Percentiles rank a stretch among this genome's conserved stretches.
Conservation (phyloP, 805 yeast species). For the Wickerhamomyces bisporus region DNA sequence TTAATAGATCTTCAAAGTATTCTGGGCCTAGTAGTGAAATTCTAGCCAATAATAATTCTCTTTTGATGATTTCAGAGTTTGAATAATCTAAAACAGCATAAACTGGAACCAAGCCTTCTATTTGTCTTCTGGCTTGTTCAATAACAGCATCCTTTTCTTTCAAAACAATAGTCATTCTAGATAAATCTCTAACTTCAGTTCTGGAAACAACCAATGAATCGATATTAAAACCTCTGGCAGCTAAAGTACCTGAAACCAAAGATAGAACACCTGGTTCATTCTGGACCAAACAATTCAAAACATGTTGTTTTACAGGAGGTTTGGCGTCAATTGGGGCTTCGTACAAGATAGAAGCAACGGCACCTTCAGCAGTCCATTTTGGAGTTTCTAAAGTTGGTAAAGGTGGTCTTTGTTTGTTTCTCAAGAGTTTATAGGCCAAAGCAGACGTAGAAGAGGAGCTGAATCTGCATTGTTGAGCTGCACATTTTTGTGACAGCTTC, state of each 20-base stretch:
- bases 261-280: conserved; percentile 98
- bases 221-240: conserved; percentile 97
- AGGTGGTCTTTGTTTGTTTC: conserved; percentile 82
- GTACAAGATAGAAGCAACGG: conserved; percentile 90
- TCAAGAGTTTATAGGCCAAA: conserved; percentile 84
- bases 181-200: conserved; percentile 91
- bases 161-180: conserved; percentile 94
- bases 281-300: conserved; percentile 93
- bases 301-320: conserved; percentile 76
- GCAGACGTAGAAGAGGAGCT: conserved; percentile 80
- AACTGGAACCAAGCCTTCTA: conserved; percentile 96
- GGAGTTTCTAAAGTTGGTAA: conserved; percentile 93
- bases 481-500: neutral
- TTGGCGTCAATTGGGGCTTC: conserved; percentile 64
- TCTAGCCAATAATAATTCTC: conserved; percentile 89
- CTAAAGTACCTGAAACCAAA: conserved; percentile 88
- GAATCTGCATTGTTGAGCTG: conserved; percentile 14
- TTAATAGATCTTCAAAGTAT: conserved; percentile 89
- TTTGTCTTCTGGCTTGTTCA: conserved; percentile 97
- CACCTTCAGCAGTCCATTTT: conserved; percentile 92
- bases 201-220: conserved; percentile 95
- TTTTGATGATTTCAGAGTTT: conserved; percentile 79
- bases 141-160: conserved; percentile 94
- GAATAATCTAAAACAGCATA: conserved; percentile 96
- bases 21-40: conserved; percentile 96